Evolutionary conservation across 2,329 filamentous ascomycete genomes (phyloP).

Genomic region (Colletotrichum cereale): DNA sequence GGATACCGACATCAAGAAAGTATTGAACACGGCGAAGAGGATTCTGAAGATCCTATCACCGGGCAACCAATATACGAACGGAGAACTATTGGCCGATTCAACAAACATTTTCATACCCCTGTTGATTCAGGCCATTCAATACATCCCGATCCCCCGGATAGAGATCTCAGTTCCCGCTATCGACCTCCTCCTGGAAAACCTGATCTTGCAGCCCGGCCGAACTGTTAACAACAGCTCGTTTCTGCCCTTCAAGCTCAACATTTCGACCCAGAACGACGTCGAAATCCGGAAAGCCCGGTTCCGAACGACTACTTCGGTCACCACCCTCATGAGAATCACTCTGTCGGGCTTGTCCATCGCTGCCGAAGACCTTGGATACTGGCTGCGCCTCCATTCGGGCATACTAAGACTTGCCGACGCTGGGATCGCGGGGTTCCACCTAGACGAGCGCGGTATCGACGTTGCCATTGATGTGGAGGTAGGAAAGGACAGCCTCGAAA

Average conservation of each 20-base stretch:
- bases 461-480: constrained; percentile 88
- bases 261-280: constrained; percentile 88
- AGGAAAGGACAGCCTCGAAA: constrained; percentile 80
- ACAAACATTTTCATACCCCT: constrained; percentile 86
- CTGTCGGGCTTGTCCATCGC: constrained; percentile 86
- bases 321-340: constrained; percentile 81
- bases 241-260: constrained; percentile 83
- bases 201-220: constrained; percentile 88
- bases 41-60: constrained; percentile 80
- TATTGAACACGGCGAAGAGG: constrained; percentile 75
- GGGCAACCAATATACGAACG: constrained; percentile 72
- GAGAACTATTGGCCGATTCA: constrained; percentile 79
- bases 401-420: constrained; percentile 82
- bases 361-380: constrained; percentile 91
- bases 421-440: constrained; percentile 85
- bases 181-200: constrained; percentile 88
- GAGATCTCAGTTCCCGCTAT: constrained; percentile 87
- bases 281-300: constrained; percentile 84
- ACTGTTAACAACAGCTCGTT: constrained; percentile 91
- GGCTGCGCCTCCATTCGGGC: constrained; percentile 83
- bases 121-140: constrained; percentile 82
- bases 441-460: constrained; percentile 90
- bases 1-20: constrained; percentile 78
- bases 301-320: constrained; percentile 73
- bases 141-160: constrained; percentile 89